Evolutionary conservation across 1,284 basidiomycete genomes (phyloP), one percentile per base, ranked within the genome.

Genomic region (Puccinia novopanici): DNA sequence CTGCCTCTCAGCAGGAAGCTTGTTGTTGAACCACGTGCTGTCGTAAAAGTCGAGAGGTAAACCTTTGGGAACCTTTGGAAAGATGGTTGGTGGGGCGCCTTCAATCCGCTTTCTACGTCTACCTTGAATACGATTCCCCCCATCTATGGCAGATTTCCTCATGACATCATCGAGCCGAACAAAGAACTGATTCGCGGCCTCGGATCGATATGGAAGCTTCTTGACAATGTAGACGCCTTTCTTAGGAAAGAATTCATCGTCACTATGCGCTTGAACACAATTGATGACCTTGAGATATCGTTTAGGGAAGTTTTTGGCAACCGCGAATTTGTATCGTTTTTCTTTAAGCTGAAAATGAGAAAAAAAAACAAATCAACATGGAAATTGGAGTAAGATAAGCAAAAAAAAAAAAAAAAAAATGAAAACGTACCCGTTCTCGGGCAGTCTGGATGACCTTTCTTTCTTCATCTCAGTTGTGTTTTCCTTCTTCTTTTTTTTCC

Each of bases 41-140:
- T 75, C 42, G 37, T 75, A 75, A 45, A 75, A 75, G 57, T 75
- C 73, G 15, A 63, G 15, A 27, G 73, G 73, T 17, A 75, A 40
- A 4, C 54, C 34, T 48, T 75, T 75, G 55, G 73, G 73, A 8
- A 55, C 73, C 34, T 61, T 63, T 19, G 50, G 24, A 45, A 75
- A 61, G 45, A 22, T 42, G 17, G 73, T 55, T n/a, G 19, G 55
- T 8, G 54, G n/a, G n/a, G 27, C 9, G 24, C 55, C 30, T 48
- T 55, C 55, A 8, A 48, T 30, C 6, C 19, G 37, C 12, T 8
- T 19, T 15, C 52, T n/a, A 6, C 10, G 5, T 40, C 72, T n/a
- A n/a, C n/a, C 24, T n/a, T 10, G 10, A 74, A 27, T 6, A 6
- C 13, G 9, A 3, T 54, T 57, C 17, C 52, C 52, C 22, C 15